phyloP scores from a whole-genome alignment of 2,329 filamentous ascomycete genomes.

The Huntiella savannae region DNA sequence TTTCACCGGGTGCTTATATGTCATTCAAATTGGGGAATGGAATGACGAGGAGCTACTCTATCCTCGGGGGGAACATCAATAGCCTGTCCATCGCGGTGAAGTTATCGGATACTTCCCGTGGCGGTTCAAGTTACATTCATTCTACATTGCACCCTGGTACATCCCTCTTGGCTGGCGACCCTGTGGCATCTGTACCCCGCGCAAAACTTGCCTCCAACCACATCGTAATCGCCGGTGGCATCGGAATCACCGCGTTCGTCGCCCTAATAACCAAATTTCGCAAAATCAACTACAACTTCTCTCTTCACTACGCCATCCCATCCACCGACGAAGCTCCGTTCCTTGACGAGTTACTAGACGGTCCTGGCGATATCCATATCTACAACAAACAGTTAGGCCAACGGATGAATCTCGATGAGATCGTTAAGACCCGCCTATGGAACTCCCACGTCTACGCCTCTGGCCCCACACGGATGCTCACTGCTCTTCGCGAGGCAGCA shows the following conservation, averaged over 20 bases:
- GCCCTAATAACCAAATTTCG: slow-evolving; percentile 24
- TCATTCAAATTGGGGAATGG: slow-evolving; percentile 36
- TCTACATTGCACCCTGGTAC: slow-evolving; percentile 18
- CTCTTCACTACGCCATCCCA: slow-evolving; percentile 40
- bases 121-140: slow-evolving; percentile 43
- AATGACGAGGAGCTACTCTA: slow-evolving; percentile 39
- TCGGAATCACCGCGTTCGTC: slow-evolving; percentile 48
- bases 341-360: slow-evolving; percentile 23
- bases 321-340: slow-evolving; percentile 35
- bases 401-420: slow-evolving; percentile 29
- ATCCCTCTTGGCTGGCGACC: slow-evolving; percentile 31
- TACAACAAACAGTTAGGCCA: slow-evolving; percentile 34
- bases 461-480: slow-evolving; percentile 38
- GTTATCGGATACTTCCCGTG: slow-evolving; percentile 32
- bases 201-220: slow-evolving; percentile 32
- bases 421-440: slow-evolving; percentile 28
- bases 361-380: slow-evolving; percentile 22
- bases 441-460: slow-evolving; percentile 43
- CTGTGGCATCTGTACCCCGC: slow-evolving; percentile 31
- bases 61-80: slow-evolving; percentile 29
- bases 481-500: slow-evolving; percentile 26
- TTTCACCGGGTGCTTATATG: slow-evolving; percentile 30
- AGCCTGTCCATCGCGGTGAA: slow-evolving; percentile 40
- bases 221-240: slow-evolving; percentile 43
- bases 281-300: slow-evolving; percentile 28